Base-by-base conservation (phyloP, 495 filamentous ascomycete genomes). In the Gamarada debralockiae region DNA sequence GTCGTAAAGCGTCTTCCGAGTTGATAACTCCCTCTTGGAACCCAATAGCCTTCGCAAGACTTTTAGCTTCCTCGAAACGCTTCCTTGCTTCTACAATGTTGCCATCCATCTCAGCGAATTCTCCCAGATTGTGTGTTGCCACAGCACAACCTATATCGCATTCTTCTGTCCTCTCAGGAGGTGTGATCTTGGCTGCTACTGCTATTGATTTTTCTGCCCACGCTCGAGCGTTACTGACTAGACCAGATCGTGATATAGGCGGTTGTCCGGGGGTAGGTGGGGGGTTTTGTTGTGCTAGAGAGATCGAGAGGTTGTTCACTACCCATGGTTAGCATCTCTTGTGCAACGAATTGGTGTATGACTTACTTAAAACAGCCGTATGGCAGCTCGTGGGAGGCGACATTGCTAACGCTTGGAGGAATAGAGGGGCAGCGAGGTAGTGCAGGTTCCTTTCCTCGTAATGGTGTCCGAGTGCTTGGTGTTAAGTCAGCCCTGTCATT, bases 71-170 rank as follows among this genome's bases (percentile, higher is more conserved):
- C 34, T 74, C 67, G 60, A 84, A 90, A 56, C 68, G 70, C 53
- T 65, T 71, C 55, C 70, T 70, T 13, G 93, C 93, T 57, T 86
- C 78, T n/a, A 73, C 70, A 0, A 68, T 52, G 59, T 86, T 73
- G 2, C 85, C 83, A 43, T 81, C 67, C 73, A 90, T 79, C 53
- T 85, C 77, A 1, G 89, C 84, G 56, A 98, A 80, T 53, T 91
- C 85, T 12, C 83, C 93, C 40, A 97, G 75, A 67, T 95, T 96
- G 65, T 87, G 83, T 36, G 84, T 85, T n/a, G 92, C 87, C 9
- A 81, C 84, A 0, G 84, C 86, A 65, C 93, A 97, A 13, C 82
- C 87, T n/a, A 82, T 58, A 69, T 95, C 90, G 64, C 93, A 97
- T 63, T 95, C 87, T 25, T 84, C 76, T 3, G 82, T 89, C 40